These are phyloP conservation scores for Cercophora newfieldiana DNA, from an alignment of 495 filamentous ascomycete genomes.

Conservation along the genomic window DNA sequence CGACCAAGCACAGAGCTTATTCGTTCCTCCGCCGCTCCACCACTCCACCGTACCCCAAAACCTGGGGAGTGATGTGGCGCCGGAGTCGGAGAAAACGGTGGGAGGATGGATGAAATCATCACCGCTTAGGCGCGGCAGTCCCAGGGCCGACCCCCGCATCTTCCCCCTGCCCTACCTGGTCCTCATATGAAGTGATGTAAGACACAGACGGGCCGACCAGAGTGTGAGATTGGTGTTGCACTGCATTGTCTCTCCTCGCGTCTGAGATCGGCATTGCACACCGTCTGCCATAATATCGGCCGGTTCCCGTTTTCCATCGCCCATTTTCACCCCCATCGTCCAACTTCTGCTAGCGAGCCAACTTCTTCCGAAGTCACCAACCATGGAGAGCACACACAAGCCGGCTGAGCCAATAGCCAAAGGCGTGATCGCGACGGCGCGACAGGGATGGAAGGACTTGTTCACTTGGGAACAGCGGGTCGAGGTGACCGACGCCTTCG, in stretches of 20 bases:
- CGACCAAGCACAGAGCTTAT: background rate
- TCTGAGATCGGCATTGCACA: background rate
- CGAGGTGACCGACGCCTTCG: conserved; percentile 59
- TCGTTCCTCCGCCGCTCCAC: background rate
- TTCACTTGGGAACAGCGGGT: conserved; percentile 68
- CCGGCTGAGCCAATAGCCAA: conserved; percentile 59
- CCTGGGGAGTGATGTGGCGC: background rate
- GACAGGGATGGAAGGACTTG: conserved; percentile 61
- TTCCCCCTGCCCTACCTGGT: background rate
- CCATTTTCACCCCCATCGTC: background rate
- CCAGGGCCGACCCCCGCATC: background rate
- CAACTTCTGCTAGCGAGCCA: background rate
- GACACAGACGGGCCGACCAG: background rate
- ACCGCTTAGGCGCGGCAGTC: background rate
- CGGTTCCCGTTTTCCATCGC: background rate
- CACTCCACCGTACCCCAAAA: too few relatives aligned
- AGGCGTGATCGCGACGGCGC: conserved; percentile 58
- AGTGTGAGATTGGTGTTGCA: conserved; percentile 2
- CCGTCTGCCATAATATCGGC: background rate
- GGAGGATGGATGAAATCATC: background rate
- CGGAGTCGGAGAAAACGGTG: background rate
- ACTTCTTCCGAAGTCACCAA: background rate
- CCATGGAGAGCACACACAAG: conserved; percentile 28
- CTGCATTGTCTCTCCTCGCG: background rate
- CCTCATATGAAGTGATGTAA: background rate